Conservation (phyloP, 2,329 filamentous ascomycete genomes). For the Pseudogymnoascus pannorum region DNA sequence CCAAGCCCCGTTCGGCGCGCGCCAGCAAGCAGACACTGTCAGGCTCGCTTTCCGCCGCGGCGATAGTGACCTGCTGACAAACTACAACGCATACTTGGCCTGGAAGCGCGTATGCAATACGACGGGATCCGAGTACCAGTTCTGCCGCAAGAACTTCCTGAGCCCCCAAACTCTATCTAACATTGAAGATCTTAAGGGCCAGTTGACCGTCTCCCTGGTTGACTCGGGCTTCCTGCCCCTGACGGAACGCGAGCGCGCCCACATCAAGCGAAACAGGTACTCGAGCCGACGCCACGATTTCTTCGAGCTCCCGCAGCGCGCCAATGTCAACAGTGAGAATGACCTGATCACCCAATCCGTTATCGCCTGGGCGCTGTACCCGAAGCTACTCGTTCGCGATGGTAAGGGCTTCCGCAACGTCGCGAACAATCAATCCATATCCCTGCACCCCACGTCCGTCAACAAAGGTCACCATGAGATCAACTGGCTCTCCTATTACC, state of each 20-base stretch:
- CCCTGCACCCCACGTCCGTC: constrained; percentile 78
- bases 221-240: constrained; percentile 79
- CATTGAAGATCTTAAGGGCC: constrained; percentile 92
- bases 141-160: constrained; percentile 91
- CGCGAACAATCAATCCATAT: constrained; percentile 85
- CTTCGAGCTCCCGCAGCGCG: constrained; percentile 70
- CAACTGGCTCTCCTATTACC: constrained; percentile 88
- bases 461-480: constrained; percentile 65
- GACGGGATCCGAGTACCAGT: constrained; percentile 69
- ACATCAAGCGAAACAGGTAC: constrained; percentile 45
- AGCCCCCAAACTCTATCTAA: constrained; percentile 81
- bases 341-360: constrained; percentile 74
- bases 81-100: constrained; percentile 85
- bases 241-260: constrained; percentile 61
- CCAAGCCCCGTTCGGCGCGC: constrained; percentile 75
- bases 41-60: constrained; percentile 72
- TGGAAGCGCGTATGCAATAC: constrained; percentile 80
- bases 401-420: constrained; percentile 85
- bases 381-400: constrained; percentile 79
- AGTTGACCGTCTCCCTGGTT: constrained; percentile 75
- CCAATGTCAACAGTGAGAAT: constrained; percentile 70
- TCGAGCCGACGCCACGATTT: constrained; percentile 60
- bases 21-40: constrained; percentile 72
- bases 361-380: constrained; percentile 92
- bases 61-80: constrained; percentile 85